Evolutionary conservation across 257 asterid species (phyloP), one percentile per base, ranked within the genome.

Genomic region (Nicotiana otophora): DNA sequence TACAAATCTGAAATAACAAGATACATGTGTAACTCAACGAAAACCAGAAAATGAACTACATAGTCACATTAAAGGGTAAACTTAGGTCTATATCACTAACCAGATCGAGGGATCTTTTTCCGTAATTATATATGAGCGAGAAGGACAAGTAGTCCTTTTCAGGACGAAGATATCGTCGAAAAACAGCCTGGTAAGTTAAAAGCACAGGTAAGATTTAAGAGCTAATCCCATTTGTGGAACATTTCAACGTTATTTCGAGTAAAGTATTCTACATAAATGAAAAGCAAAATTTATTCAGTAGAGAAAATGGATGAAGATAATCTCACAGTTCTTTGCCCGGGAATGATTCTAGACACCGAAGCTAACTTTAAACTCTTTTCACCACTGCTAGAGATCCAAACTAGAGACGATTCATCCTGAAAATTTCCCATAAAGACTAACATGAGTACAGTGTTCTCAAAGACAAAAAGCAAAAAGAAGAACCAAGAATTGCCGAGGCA

Each of bases 261-360:
- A 55, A 23, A 3, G 80, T 51, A 75, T 8, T 28, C 42, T 26
- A 48, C 46, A 51, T 51, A 61, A 23, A 33, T 54, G 7, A 69
- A 77, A 83, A 30, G 42, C 7, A 58, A 26, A 5, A 80, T 46
- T 28, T 63, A 80, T 61, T 74, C 28, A 10, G 31, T 46, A 10
- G 4, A 46, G 42, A 75, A 78, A 34, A 26, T 63, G 48, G 19
- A 66, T 63, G 64, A 34, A 34, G 23, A 54, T 62, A 62, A 77
- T 84, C 95, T 93, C 86, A 95, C 97, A 82, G 99, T 95, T 91
- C 99, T 93, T 91, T 95, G 98, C 87, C 99, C 97, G 46, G 98
- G 97, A 84, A 93, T 85, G 84, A 95, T 91, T 87, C 95, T 92
- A 62, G 97, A 87, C 68, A 92, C 93, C 30, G 93, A 84, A 84